Evolutionary conservation across 495 filamentous ascomycete species (phyloP), one percentile per base, ranked within the genome.

Genomic region (Penicillium bovifimosum): DNA sequence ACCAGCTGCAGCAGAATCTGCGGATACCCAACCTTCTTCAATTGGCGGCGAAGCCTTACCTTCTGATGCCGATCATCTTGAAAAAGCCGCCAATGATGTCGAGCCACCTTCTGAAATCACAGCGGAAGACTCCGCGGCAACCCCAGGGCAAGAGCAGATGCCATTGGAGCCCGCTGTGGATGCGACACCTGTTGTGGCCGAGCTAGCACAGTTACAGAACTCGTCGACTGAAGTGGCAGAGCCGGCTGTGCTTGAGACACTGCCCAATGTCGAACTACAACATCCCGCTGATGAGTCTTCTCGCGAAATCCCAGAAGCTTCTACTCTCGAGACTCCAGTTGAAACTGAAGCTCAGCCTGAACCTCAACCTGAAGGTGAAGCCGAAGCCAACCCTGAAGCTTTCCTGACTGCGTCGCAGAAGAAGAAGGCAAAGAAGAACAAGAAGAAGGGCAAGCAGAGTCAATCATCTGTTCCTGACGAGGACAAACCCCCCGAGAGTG

Each of bases 351-450:
- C 18, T 34, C 50, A 33, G 26, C 9, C 38, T n/a, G 10, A 35
- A 38, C 3, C 41, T 41, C 43, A 41, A 33, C 6, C 7, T 28
- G 62, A 55, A 39, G 11, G 7, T 0, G 43, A 45, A 6, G 36
- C 48, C 28, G 62, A 57, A 29, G 16, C 52, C 20, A 61, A 59
- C 31, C 20, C 65, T 16, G 66, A 73, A 27, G 28, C 58, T 3
- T 39, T 54, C 16, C 36, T 59, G 48, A 61, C 50, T 14, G n/a
- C 59, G 16, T 55, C 65, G 29, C 53, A 67, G 27, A 69, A 69
- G 55, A 72, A 68, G 50, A 68, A 71, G 45, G 71, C 66, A 14
- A 71, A 69, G 50, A 74, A 75, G 53, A 70, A 70, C 38, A 73
- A 65, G 52, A 63, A 69, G 65, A 63, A 60, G 58, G 35, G 50